phyloP scores from a whole-genome alignment of 139 green algal genomes.

The Chlamydomonas sp. region DNA sequence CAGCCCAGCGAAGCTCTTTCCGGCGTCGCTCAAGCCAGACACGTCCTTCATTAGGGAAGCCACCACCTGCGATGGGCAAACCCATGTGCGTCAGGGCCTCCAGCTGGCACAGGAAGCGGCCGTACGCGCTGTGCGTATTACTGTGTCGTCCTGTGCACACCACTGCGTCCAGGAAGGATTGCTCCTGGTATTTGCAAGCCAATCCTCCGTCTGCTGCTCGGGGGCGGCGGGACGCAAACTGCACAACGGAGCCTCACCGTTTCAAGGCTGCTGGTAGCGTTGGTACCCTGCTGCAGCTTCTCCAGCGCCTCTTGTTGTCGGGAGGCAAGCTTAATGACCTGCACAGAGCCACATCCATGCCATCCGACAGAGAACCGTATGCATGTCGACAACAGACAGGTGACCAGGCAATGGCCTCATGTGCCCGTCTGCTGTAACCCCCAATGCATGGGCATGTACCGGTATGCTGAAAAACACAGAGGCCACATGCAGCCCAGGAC shows the following conservation, averaged over 20 bases:
- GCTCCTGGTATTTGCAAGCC: background rate
- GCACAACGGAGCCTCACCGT: background rate
- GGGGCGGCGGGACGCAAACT: background rate
- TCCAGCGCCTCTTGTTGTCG: background rate
- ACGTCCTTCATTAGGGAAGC: too few relatives aligned
- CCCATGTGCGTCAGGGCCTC: background rate
- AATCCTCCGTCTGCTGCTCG: background rate
- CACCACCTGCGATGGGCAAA: background rate
- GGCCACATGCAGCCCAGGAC: too few relatives aligned
- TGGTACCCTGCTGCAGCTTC: background rate
- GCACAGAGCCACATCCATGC: background rate
- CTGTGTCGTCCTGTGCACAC: background rate
- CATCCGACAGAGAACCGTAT: too few relatives aligned
- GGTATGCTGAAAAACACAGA: too few relatives aligned
- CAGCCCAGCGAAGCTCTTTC: too few relatives aligned
- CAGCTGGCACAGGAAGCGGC: background rate
- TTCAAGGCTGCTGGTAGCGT: background rate
- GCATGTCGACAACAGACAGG: background rate
- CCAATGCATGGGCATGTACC: too few relatives aligned
- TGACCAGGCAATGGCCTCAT: too few relatives aligned
- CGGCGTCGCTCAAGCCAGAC: too few relatives aligned
- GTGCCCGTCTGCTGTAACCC: too few relatives aligned
- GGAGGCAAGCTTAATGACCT: background rate
- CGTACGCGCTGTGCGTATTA: background rate
- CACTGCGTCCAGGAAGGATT: background rate